A percentile compares a stretch with the other conserved stretches of the same genome.
phyloP scores from a whole-genome alignment of 305 asterid genomes.

The Plantago lanceolata region DNA sequence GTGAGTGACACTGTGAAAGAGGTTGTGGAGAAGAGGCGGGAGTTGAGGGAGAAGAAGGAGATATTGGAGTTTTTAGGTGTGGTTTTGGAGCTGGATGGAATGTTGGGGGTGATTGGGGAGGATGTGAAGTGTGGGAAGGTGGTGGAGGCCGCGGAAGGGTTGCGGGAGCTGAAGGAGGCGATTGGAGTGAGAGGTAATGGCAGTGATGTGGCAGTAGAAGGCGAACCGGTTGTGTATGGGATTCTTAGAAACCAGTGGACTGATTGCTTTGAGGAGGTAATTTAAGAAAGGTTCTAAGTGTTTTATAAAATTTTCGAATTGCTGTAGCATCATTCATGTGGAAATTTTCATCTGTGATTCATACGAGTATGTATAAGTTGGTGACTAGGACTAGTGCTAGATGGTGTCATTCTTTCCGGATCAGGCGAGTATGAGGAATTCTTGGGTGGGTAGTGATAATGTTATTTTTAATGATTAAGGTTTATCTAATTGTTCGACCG shows the following conservation, averaged over 20 bases:
- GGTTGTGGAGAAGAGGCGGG: constrained; percentile 57
- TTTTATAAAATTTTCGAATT: not conserved
- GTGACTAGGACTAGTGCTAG: no score
- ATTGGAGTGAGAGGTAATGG: constrained; percentile 47
- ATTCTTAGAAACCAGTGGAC: constrained; percentile 64
- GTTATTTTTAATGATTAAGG: no score
- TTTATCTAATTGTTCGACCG: no score
- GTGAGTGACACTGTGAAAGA: constrained; percentile 46
- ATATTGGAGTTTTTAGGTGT: constrained; percentile 48
- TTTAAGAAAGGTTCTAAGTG: not conserved
- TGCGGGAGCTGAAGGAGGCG: constrained; percentile 59
- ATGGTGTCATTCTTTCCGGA: no score
- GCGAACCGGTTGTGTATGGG: constrained; percentile 53
- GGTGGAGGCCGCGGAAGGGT: constrained; percentile 61
- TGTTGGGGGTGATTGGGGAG: constrained; percentile 44
- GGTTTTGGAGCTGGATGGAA: constrained; percentile 50
- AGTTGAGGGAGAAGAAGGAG: constrained; percentile 64
- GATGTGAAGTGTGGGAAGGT: constrained; percentile 47
- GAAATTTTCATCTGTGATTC: no score
- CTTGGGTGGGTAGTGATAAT: no score
- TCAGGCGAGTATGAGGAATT: no score
- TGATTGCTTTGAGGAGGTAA: constrained; percentile 75
- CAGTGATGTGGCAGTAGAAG: constrained; percentile 33
- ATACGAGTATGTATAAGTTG: no score
- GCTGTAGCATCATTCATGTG: no score